A percentile compares a stretch with the other conserved stretches of the same genome.
Conservation (phyloP, 2,329 filamentous ascomycete genomes). For the Simplicillium sp. region DNA sequence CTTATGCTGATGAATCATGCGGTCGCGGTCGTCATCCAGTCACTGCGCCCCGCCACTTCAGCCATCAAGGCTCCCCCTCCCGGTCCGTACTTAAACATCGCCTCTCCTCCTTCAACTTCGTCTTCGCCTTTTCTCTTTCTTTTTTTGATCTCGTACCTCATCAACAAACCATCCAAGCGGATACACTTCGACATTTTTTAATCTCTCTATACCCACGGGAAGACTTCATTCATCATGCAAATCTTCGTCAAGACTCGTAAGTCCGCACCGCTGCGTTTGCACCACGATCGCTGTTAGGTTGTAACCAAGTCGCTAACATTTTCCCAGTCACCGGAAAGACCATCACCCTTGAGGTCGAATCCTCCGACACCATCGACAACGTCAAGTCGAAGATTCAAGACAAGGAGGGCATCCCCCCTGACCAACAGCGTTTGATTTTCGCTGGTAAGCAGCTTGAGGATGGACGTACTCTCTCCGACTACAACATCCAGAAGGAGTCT, state of each 20-base stretch:
- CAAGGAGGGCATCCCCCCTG: constrained; percentile 94
- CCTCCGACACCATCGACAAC: constrained; percentile 89
- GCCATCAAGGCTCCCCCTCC: constrained; percentile 12
- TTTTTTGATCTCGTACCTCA: constrained; percentile 8
- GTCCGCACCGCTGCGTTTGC: constrained; percentile 27
- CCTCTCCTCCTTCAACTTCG: constrained; percentile 12
- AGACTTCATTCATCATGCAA: constrained; percentile 54
- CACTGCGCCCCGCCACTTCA: constrained; percentile 21
- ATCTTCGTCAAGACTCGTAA: constrained; percentile 96
- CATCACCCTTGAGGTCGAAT: constrained; percentile 61
- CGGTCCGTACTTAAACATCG: constrained; percentile 20
- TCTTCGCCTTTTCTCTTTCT: constrained; percentile 7
- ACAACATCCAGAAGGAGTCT: constrained; percentile 53
- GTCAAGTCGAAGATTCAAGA: constrained; percentile 98
- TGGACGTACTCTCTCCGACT: constrained; percentile 51
- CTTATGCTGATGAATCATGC: constrained; percentile 28
- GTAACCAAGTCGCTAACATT: constrained; percentile 13
- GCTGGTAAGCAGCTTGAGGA: constrained; percentile 96
- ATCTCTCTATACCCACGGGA: constrained; percentile 2
- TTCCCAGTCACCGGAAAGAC: constrained; percentile 57
- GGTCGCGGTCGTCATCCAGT: constrained; percentile 13
- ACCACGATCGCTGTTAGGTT: too few species aligned
- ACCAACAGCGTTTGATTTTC: constrained; percentile 94
- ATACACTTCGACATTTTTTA: constrained; percentile 1
- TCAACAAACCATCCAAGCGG: constrained; percentile 4